These are phyloP conservation scores for Escallonia rubra DNA, from an alignment of 129 eudicot genomes.

Conservation along the genomic window DNA sequence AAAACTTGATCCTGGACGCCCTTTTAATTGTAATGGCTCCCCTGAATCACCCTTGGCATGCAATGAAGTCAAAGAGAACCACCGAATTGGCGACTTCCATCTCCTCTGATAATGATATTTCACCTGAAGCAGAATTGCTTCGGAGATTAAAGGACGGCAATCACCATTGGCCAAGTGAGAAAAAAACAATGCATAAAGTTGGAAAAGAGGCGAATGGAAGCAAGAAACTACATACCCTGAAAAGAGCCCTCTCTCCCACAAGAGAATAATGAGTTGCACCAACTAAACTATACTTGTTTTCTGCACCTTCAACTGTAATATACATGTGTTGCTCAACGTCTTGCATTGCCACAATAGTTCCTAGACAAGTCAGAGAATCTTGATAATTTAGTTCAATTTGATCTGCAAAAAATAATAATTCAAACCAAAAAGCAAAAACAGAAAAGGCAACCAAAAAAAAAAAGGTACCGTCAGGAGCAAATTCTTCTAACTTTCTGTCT, in stretches of 20 bases:
- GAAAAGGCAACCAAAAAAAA: slow-evolving; percentile 1
- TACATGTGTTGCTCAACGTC: slow-evolving; percentile 87
- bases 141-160: slow-evolving; percentile 8
- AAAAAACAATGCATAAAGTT: neutral
- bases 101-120: slow-evolving; percentile 65
- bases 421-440: neutral
- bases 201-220: slow-evolving; percentile 1
- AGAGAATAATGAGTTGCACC: slow-evolving; percentile 88
- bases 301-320: slow-evolving; percentile 60
- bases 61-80: slow-evolving; percentile 74
- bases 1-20: slow-evolving; percentile 53
- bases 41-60: slow-evolving; percentile 70
- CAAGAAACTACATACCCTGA: slow-evolving; percentile 57
- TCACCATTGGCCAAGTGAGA: neutral
- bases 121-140: slow-evolving; percentile 50
- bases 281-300: slow-evolving; percentile 49
- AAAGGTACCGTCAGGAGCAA: slow-evolving; percentile 71
- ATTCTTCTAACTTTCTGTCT: slow-evolving; percentile 46
- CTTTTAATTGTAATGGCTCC: slow-evolving; percentile 64
- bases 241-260: slow-evolving; percentile 73
- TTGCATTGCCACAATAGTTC: slow-evolving; percentile 76
- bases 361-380: slow-evolving; percentile 32
- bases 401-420: neutral
- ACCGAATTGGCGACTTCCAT: slow-evolving; percentile 61
- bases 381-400: slow-evolving; percentile 13